Base-by-base conservation (phyloP, 164 flowering plant genomes). In the Piper longum region DNA sequence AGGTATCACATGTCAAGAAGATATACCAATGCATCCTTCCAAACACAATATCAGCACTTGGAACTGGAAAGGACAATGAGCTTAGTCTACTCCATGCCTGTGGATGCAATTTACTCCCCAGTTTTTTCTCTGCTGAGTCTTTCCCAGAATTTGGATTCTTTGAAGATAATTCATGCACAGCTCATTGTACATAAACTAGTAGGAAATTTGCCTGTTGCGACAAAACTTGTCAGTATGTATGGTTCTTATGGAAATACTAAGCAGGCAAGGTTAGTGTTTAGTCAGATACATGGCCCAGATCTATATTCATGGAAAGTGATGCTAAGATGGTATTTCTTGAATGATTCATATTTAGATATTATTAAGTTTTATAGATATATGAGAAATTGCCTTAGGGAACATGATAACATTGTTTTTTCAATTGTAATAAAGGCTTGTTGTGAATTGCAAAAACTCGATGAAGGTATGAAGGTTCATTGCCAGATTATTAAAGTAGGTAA, bases 371-470 rank as follows among this genome's bases (percentile, higher is more conserved):
- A 87, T 65, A 64, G 16, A 51, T 65, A 74, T 67, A 68, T 78
- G 88, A 78, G 79, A 69, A 58, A 66, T 59, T 70, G 71, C 54
- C 57, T 71, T 4, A 69, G 9, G 12, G 82, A 73, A 48, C 16
- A 54, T 45, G 93, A 87, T 51, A 73, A 84, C 61, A 67, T 75
- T 59, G 81, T 89, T 55, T 79, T 82, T 43, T 82, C 93, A 7
- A 72, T 79, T 58, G 80, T 79, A 61, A 70, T 89, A 71, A 89
- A 86, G 73, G 87, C 96, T 17, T 85, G 91, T 63, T 61, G 74
- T 44, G 86, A 81, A 69, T 63, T 81, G 72, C 67, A 77, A 19
- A 76, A 78, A 64, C 3, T 83, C 16, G 64, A 66, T 64, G 75
- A 68, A 66, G 92, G 92, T 69, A 79, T 72, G 73, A 80, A 75